These are phyloP conservation scores for Eucalyptus virginea DNA, from an alignment of 345 rosid genomes.

Conservation along the genomic window DNA sequence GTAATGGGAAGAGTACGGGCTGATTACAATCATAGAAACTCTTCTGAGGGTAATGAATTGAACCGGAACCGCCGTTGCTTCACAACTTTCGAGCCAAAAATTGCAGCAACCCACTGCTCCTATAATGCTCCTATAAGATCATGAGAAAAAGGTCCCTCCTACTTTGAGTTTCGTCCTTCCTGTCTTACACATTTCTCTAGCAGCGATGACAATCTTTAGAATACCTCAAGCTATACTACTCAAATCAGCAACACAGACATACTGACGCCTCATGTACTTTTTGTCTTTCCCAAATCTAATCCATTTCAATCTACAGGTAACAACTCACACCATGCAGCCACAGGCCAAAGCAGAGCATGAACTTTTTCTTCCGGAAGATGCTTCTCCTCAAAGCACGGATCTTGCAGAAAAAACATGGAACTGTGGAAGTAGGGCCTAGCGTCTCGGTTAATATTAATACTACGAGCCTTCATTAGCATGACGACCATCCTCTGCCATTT, in stretches of 20 bases:
- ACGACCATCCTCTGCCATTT: slow-evolving; percentile 8
- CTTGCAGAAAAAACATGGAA: background rate
- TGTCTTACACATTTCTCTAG: background rate
- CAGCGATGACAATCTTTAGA: background rate
- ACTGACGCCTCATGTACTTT: background rate
- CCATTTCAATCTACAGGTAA: background rate
- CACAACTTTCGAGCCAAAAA: too few species aligned
- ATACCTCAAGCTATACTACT: background rate
- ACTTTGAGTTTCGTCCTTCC: background rate
- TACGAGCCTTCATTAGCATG: background rate
- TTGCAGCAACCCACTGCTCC: too few species aligned
- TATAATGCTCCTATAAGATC: too few species aligned
- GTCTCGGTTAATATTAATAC: background rate
- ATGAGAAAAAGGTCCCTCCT: background rate
- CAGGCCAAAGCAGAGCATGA: too few species aligned
- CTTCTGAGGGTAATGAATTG: too few species aligned
- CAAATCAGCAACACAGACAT: background rate
- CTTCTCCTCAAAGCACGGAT: background rate
- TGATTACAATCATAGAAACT: too few species aligned
- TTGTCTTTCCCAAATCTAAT: background rate
- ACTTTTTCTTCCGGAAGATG: background rate
- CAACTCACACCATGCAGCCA: background rate
- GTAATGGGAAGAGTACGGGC: too few species aligned
- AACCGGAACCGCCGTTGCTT: too few species aligned
- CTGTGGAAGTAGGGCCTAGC: background rate